phyloP scores from a whole-genome alignment of 2,329 filamentous ascomycete species.

The Microcyclospora tardicrescens region DNA sequence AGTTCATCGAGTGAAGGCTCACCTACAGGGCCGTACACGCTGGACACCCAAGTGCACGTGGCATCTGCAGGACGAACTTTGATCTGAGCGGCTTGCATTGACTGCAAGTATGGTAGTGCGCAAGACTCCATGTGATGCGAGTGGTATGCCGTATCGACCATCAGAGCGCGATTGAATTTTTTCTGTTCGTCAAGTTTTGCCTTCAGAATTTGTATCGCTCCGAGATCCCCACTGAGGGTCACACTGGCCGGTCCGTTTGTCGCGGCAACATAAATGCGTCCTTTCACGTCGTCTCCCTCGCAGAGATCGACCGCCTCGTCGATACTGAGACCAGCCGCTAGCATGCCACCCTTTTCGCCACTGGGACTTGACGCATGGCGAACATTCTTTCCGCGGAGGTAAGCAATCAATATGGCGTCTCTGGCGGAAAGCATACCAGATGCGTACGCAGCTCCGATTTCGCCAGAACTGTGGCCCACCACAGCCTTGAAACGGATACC shows the following conservation, averaged over 20 bases:
- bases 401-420: constrained; percentile 10
- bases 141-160: constrained; percentile 34
- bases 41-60: constrained; percentile 3
- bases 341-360: constrained; percentile 3
- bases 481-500: constrained; percentile 13
- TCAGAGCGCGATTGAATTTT: constrained; percentile 28
- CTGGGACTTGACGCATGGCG: background rate
- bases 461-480: constrained; percentile 21
- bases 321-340: constrained; percentile 18
- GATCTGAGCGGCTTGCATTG: background rate
- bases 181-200: constrained; percentile 21
- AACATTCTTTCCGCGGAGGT: constrained; percentile 11
- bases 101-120: constrained; percentile 2
- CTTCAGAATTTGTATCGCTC: constrained; percentile 23
- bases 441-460: constrained; percentile 23
- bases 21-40: constrained; percentile 1
- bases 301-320: constrained; percentile 4
- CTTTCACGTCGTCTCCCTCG: background rate
- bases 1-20: constrained; percentile 6
- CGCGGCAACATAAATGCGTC: constrained; percentile 10
- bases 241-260: constrained; percentile 31
- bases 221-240: constrained; percentile 33
- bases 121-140: constrained; percentile 24
- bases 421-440: constrained; percentile 11
- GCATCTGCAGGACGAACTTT: background rate